Base-by-base conservation (phyloP, 495 filamentous ascomycete genomes). In the Neurospora sp. region DNA sequence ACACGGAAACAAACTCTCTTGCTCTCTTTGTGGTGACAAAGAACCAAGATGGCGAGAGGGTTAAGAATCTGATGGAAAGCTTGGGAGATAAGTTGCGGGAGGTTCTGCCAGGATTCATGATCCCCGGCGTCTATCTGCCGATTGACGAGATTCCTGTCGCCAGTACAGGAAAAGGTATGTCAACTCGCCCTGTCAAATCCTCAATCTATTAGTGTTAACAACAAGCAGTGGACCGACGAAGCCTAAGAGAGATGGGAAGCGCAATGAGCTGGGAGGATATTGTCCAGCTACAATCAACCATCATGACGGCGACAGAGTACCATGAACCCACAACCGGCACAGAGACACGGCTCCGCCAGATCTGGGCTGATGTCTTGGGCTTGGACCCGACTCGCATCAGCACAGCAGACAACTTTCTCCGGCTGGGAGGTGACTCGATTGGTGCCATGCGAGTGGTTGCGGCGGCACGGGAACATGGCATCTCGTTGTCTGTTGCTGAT, bases 361-460 rank as follows among this genome's bases (percentile, higher is more conserved):
- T 79, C 6, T 81, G 79, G 79, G 73, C 75, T 40, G 11, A 70
- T 71, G 76, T 77, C 16, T 70, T 79, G 39, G 80, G 78, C 40
- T 72, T 76, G 14, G 74, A 73, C 10, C 72, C 39, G 3, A 76
- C 71, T 11, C 70, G 74, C 14, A 86, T 91, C 71, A 79, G 81
- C 18, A 44, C 84, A 37, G 77, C 85, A 20, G 81, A 86, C 72
- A 86, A 82, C 69, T 92, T 92, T 77, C 79, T 91, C 40, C 83
- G 78, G 23, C 80, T 91, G 7, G 90, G 90, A 20, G 90, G 90
- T 69, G 90, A 92, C 74, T 91, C 89, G 1, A 89, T 92, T 70
- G 83, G 86, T 9, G 90, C 89, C 0, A 91, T 92, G 84, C 88
- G 87, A 74, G 82, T 92, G 69, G 90, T 89, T n/a, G 85, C 88